Base-by-base conservation (phyloP, 1,284 basidiomycete species). In the Athelia psychrophila region DNA sequence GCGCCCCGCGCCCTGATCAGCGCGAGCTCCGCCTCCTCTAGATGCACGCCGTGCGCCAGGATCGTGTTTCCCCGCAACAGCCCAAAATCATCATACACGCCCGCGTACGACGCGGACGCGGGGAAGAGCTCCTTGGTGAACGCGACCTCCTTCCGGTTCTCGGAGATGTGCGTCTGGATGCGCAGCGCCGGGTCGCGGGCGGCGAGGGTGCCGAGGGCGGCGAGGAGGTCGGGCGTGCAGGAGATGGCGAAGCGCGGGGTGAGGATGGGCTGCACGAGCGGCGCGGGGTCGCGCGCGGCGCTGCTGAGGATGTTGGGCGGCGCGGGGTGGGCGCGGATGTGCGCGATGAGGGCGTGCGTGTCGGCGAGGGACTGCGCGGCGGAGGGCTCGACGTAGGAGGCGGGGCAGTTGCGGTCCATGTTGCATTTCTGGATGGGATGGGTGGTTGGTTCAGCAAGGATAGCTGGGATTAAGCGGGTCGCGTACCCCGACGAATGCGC, bases 191-290 rank as follows among this genome's bases (percentile, higher is more conserved):
- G 77, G 60, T 88, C 76, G 2, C 68, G 61, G 38, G 66, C 60
- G 0, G 81, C 83, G 36, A 95, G 71, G 2, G 77, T 61, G 15
- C 88, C 86, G 9, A 98, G 77, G 6, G 72, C 70, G 1, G 63
- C 51, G 45, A 98, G 78, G 33, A 97, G 82, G n/a, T 81, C 75
- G 13, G 78, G 68, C 0, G 93, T 86, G 69, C 93, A 96, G n/a
- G 90, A 86, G 56, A 99, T 90, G 24, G 96, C 95, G 68, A 99
- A 98, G 18, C 95, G 88, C 18, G 96, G 96, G 0, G 96, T 98
- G 44, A 98, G 72, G 63, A 96, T 85, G 0, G 95, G 95, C 53
- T 91, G 88, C 5, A 98, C 90, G 16, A 95, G 81, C 6, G 73
- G 64, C 16, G 50, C 44, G 51, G 60, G 38, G 51, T 55, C 56